These are phyloP conservation scores for Wickerhamiella dianesei DNA, from an alignment of 805 yeast genomes.

Conservation along the genomic window DNA sequence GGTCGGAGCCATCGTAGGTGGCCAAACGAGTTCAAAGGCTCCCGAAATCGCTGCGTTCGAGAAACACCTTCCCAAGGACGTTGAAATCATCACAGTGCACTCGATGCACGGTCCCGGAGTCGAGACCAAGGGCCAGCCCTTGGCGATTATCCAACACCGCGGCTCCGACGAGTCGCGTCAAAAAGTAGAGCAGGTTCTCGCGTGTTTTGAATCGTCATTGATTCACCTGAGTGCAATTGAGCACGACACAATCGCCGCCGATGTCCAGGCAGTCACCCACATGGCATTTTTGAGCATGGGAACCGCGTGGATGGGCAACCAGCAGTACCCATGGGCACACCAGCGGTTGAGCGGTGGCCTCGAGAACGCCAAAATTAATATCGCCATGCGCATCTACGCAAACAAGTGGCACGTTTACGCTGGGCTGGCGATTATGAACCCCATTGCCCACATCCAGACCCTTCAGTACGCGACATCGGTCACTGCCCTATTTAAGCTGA, in stretches of 20 bases:
- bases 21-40: conserved; percentile 89
- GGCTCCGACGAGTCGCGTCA: conserved; percentile 41
- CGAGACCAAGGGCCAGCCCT: conserved; percentile 79
- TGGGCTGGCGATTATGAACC: conserved; percentile 90
- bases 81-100: conserved; percentile 73
- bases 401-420: conserved; percentile 98
- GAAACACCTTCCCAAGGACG: conserved; percentile 56
- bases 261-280: conserved; percentile 96
- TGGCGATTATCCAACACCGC: conserved; percentile 70
- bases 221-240: conserved; percentile 72
- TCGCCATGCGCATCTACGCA: conserved; percentile 76
- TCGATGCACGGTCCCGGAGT: conserved; percentile 93
- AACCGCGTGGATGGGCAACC: conserved; percentile 73
- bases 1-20: conserved; percentile 86
- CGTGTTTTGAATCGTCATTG: conserved; percentile 63
- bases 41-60: conserved; percentile 87
- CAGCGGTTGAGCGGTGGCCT: conserved; percentile 83
- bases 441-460: conserved; percentile 84
- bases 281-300: conserved; percentile 98
- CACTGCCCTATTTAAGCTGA: conserved; percentile 68
- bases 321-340: conserved; percentile 82
- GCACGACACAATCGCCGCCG: conserved; percentile 93
- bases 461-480: conserved; percentile 78
- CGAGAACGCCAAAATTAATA: conserved; percentile 91
- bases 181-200: conserved; percentile 49